Percentiles rank a stretch among this genome's conserved stretches.
Evolutionary conservation across 164 flowering plant species (phyloP).

Genomic region (Annona cherimola): DNA sequence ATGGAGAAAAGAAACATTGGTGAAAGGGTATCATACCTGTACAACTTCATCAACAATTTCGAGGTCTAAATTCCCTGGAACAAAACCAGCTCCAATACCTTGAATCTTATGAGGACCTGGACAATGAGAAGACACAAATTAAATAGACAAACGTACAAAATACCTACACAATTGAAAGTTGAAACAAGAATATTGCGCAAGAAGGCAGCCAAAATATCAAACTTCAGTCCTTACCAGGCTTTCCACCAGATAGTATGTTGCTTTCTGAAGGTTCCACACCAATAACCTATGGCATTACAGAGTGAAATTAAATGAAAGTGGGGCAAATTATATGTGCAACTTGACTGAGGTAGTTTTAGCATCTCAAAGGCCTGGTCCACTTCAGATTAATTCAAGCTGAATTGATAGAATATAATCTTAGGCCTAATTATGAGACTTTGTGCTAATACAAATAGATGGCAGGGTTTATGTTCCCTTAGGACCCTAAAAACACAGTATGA

Average conservation of each 20-base stretch:
- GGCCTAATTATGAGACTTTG: background rate
- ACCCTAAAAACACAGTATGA: background rate
- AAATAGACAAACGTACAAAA: background rate
- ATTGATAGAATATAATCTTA: background rate
- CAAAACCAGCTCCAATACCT: slow-evolving; percentile 98
- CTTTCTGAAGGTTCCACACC: slow-evolving; percentile 92
- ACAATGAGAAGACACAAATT: background rate
- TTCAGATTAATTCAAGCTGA: background rate
- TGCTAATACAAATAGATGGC: background rate
- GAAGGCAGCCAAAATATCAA: background rate
- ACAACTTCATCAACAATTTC: slow-evolving; percentile 1
- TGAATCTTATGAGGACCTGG: slow-evolving; percentile 70
- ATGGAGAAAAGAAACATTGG: background rate
- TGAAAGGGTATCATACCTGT: background rate
- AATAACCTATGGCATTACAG: slow-evolving; percentile 47
- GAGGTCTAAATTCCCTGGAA: slow-evolving; percentile 67
- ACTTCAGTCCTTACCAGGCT: slow-evolving; percentile 59
- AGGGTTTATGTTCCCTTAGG: background rate
- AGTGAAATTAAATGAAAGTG: background rate
- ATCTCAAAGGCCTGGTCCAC: background rate
- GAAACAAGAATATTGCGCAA: background rate
- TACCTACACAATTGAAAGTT: background rate
- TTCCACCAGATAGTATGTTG: slow-evolving; percentile 89
- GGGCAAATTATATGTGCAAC: background rate
- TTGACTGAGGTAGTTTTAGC: background rate